Base-by-base conservation (phyloP, 2,329 filamentous ascomycete species). In the Dichotomopilus funicola region DNA sequence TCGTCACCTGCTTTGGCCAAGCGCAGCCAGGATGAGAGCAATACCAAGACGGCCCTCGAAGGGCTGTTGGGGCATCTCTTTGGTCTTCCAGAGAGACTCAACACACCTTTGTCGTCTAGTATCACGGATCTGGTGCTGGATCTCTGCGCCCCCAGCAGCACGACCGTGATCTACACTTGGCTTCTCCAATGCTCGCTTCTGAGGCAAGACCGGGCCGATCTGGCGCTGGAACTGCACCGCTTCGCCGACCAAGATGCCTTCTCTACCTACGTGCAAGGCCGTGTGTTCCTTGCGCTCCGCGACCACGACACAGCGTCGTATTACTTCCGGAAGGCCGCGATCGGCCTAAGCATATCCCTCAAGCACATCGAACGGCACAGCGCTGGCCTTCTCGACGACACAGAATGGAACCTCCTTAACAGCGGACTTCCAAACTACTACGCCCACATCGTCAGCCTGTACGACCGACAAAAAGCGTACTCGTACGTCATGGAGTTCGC, bases 401-500 rank as follows among this genome's bases (percentile, higher is more conserved):
- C 86, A 2, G 89, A 96, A 62, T 86, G 85, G 77, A 80, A 78
- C 37, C 71, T 82, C 5, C 70, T 87, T 31, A 81, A 91, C 66
- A 82, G 82, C 54, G 94, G 92, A 1, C 78, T 91, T 42, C 81
- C 89, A 5, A 85, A 82, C 60, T 99, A 96, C 72, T 95, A 95
- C 70, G 83, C 86, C 43, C 94, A 99, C 68, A 81, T 97, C 50
- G 81, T 91, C 10, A 79, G 83, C 19, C 78, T 99, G 1, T 97
- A 88, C 66, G 91, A 96, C 68, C 82, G 81, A 63, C 80, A 83
- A 44, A 87, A 86, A 62, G 84, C 86, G 0, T 89, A 88, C 69
- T 87, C 88, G 1, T 88, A 87, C 65, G 89, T 95, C 42, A 81
- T 90, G 5, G 89, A 95, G 62, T 96, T 96, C 74, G 85, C 89